A percentile compares a stretch with the other conserved stretches of the same genome.
phyloP scores from a whole-genome alignment of 768 basidiomycete genomes.

The Guyanaporus albipodus region DNA sequence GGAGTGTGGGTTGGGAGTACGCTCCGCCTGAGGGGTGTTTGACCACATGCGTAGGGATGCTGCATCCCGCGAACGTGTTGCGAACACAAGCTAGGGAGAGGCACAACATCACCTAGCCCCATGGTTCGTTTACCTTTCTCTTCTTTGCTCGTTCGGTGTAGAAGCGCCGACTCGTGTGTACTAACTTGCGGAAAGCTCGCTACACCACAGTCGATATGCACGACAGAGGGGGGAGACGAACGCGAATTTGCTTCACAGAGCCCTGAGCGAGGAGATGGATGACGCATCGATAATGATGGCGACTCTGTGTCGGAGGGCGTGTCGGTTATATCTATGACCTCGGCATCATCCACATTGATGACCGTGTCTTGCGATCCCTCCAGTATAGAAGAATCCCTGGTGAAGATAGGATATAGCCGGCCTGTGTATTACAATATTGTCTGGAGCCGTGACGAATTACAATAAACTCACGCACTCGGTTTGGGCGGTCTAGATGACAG shows the following conservation, averaged over 20 bases:
- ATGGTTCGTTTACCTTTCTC: not conserved
- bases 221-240: slow-evolving; percentile 6
- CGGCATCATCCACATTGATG: slow-evolving; percentile 14
- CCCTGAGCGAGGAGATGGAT: slow-evolving; percentile 11
- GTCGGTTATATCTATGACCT: slow-evolving; percentile 20
- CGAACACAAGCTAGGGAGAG: slow-evolving; percentile 46
- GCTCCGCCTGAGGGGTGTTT: slow-evolving; percentile 9
- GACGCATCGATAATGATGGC: slow-evolving; percentile 3
- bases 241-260: slow-evolving; percentile 1
- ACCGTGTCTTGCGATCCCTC: slow-evolving; percentile 2
- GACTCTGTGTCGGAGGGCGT: slow-evolving; percentile 17
- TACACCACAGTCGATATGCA: not conserved
- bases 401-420: slow-evolving; percentile 27
- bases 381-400: slow-evolving; percentile 4
- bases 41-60: slow-evolving; percentile 29
- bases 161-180: not conserved
- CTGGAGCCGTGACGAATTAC: not conserved
- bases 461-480: slow-evolving; percentile 19
- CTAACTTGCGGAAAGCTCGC: slow-evolving; percentile 7
- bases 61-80: slow-evolving; percentile 66
- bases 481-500: slow-evolving; percentile 1
- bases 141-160: slow-evolving; percentile 1
- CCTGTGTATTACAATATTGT: slow-evolving; percentile 11
- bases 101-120: slow-evolving; percentile 22
- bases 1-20: not conserved